A percentile compares a stretch with the other conserved stretches of the same genome.
phyloP scores from a whole-genome alignment of 176 grass and related monocot genomes.

The Tillandsia fasciculata region DNA sequence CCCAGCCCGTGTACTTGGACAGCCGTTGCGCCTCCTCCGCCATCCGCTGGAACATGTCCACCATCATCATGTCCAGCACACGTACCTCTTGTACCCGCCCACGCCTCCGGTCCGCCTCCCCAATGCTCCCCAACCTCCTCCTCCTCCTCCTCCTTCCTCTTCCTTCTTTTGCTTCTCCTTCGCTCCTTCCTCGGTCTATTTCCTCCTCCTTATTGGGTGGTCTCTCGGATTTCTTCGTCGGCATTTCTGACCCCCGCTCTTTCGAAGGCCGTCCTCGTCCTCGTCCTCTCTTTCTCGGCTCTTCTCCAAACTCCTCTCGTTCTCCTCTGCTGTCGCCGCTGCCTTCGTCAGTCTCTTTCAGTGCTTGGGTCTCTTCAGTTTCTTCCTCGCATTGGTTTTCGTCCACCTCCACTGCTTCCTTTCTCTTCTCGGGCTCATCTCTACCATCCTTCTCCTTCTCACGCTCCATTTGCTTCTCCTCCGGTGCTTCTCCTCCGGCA shows the following conservation, averaged over 20 bases:
- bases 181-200: neutral
- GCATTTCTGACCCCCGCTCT: too few species aligned
- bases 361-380: neutral
- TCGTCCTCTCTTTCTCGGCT: neutral
- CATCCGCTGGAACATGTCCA: constrained; percentile 78
- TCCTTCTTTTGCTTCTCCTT: neutral
- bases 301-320: neutral
- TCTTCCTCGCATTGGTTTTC: neutral
- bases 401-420: constrained; percentile 9
- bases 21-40: constrained; percentile 15
- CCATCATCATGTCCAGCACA: constrained; percentile 79
- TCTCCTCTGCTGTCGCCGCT: too few species aligned
- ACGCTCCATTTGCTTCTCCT: neutral
- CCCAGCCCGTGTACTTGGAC: neutral
- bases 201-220: constrained; percentile 14
- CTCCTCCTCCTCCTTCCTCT: neutral
- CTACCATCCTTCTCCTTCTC: neutral
- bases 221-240: neutral
- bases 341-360: too few species aligned
- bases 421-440: neutral
- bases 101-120: constrained; percentile 23
- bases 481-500: neutral
- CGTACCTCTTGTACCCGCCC: constrained; percentile 66
- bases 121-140: neutral
- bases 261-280: neutral